Evolutionary conservation across 768 basidiomycete genomes (phyloP).

Genomic region (Leccinum ochraceum): DNA sequence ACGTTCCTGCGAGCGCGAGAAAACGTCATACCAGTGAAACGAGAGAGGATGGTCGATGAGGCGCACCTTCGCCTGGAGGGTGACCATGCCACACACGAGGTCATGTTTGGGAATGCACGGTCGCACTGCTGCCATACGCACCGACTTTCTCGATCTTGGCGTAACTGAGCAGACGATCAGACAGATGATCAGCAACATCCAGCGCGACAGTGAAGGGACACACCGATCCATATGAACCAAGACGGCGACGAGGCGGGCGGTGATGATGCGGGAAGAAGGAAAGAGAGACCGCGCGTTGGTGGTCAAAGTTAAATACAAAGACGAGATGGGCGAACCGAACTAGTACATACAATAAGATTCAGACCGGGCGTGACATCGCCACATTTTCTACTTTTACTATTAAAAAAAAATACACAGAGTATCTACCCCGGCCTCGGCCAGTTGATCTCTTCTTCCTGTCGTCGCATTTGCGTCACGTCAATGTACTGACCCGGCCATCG

Average conservation of each 20-base stretch:
- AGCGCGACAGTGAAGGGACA: slow-evolving; percentile 14
- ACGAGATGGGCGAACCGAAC: slow-evolving; percentile 19
- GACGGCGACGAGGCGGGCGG: slow-evolving; percentile 1
- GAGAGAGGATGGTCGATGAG: neutral
- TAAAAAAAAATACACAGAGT: neutral
- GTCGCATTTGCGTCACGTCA: slow-evolving; percentile 64
- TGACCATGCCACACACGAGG: slow-evolving; percentile 19
- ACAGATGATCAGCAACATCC: slow-evolving; percentile 17
- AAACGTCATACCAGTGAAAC: slow-evolving; percentile 7
- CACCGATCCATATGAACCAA: slow-evolving; percentile 36
- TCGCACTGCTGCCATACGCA: slow-evolving; percentile 47
- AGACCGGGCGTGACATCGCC: slow-evolving; percentile 15
- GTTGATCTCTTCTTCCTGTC: slow-evolving; percentile 55
- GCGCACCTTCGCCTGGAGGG: slow-evolving; percentile 45
- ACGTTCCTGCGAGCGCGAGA: slow-evolving; percentile 73
- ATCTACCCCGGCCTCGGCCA: slow-evolving; percentile 74
- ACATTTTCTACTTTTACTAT: slow-evolving; percentile 7
- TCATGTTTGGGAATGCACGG: slow-evolving; percentile 5
- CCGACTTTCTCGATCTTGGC: slow-evolving; percentile 98
- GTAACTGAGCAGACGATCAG: slow-evolving; percentile 58
- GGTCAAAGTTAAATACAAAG: slow-evolving; percentile 19
- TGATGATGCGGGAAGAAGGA: slow-evolving; percentile 9
- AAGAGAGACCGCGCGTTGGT: neutral
- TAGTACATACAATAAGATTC: slow-evolving; percentile 3
- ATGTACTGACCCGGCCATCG: slow-evolving; percentile 77